These are phyloP conservation scores for Raddia distichophylla DNA, from an alignment of 176 grass and related monocot genomes.

Conservation along the genomic window DNA sequence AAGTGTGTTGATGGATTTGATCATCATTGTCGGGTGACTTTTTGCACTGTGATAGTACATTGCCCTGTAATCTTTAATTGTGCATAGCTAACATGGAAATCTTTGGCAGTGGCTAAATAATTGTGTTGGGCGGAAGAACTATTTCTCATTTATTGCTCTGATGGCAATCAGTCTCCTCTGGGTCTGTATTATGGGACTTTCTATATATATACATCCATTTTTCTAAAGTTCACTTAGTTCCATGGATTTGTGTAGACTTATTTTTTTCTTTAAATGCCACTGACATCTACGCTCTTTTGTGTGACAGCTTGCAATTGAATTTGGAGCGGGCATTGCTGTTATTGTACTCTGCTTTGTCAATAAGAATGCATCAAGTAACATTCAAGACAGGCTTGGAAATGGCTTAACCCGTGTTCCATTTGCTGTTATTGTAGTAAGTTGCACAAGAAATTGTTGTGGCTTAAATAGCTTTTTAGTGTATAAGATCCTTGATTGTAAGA, in stretches of 20 bases:
- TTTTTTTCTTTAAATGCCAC: slow-evolving; percentile 29
- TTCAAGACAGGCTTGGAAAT: slow-evolving; percentile 91
- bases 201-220: slow-evolving; percentile 22
- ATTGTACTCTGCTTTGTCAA: slow-evolving; percentile 80
- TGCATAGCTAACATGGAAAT: slow-evolving; percentile 29
- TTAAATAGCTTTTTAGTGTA: slow-evolving; percentile 5
- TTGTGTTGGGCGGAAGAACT: slow-evolving; percentile 97
- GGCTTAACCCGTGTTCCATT: slow-evolving; percentile 87
- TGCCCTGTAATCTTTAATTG: slow-evolving; percentile 25
- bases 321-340: slow-evolving; percentile 87
- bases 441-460: not conserved
- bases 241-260: slow-evolving; percentile 17
- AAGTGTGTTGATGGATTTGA: slow-evolving; percentile 99
- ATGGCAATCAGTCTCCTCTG: slow-evolving; percentile 94
- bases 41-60: slow-evolving; percentile 33
- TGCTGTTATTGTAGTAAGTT: slow-evolving; percentile 92
- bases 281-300: slow-evolving; percentile 38
- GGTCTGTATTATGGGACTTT: slow-evolving; percentile 51
- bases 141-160: slow-evolving; percentile 83
- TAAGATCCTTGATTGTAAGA: slow-evolving; percentile 16
- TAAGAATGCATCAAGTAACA: slow-evolving; percentile 61
- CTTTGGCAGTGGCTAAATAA: slow-evolving; percentile 96
- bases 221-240: not conserved
- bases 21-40: slow-evolving; percentile 90
- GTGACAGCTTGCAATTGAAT: slow-evolving; percentile 88